A percentile compares a stretch with the other conserved stretches of the same genome.
phyloP scores from a whole-genome alignment of 352 stramenopile genomes.

The Phytophthora syringae region DNA sequence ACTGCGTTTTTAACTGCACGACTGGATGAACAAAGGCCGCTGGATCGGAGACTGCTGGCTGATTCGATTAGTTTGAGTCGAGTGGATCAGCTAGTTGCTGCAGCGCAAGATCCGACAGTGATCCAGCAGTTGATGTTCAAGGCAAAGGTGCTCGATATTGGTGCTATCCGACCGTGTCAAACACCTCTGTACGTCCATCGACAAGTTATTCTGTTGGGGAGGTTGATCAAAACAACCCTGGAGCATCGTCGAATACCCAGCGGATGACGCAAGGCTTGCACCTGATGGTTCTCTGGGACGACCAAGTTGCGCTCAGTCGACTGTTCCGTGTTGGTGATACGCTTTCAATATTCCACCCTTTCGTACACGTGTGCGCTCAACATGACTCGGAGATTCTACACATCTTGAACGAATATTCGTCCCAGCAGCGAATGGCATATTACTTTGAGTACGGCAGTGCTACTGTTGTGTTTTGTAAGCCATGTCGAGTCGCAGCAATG shows the following conservation, averaged over 20 bases:
- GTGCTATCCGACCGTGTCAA: conserved; percentile 67
- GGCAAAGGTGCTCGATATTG: conserved; percentile 66
- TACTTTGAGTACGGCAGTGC: conserved; percentile 74
- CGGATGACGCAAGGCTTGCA: conserved; percentile 40
- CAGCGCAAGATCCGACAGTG: conserved; percentile 19
- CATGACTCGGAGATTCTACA: conserved; percentile 57
- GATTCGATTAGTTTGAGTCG: conserved; percentile 34
- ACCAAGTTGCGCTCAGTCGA: conserved; percentile 69
- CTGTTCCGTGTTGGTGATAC: conserved; percentile 65
- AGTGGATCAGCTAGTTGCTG: conserved; percentile 34
- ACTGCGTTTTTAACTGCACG: conserved; percentile 45
- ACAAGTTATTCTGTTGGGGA: conserved; percentile 73
- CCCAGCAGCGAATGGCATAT: conserved; percentile 51
- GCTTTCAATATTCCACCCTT: conserved; percentile 68
- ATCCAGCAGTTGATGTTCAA: conserved; percentile 51
- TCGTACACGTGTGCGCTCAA: conserved; percentile 55
- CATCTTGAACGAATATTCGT: conserved; percentile 68
- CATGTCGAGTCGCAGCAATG: conserved; percentile 1
- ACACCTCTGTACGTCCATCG: conserved; percentile 60
- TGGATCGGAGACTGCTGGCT: conserved; percentile 34
- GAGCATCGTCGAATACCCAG: conserved; percentile 19
- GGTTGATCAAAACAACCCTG: conserved; percentile 5
- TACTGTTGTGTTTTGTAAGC: conserved; percentile 53
- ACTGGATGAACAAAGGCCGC: conserved; percentile 27
- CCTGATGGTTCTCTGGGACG: conserved; percentile 71